These are phyloP conservation scores for Claviceps monticola DNA, from an alignment of 2,329 filamentous ascomycete species.

Conservation along the genomic window DNA sequence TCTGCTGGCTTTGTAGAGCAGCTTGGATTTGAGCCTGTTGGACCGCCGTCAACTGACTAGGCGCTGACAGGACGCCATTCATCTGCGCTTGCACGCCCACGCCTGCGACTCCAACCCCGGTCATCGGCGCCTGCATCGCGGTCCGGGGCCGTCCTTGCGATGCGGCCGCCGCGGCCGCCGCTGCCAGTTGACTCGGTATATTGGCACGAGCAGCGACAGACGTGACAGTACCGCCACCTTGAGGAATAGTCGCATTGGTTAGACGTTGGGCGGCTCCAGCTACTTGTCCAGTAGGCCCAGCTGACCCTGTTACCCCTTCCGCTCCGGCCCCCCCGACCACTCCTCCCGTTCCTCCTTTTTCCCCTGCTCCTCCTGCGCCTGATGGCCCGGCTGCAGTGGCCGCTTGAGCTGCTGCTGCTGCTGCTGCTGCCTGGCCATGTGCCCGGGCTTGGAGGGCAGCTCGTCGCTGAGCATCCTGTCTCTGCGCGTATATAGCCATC, in stretches of 20 bases:
- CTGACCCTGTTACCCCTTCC: slow-evolving; percentile 15
- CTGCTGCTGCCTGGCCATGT: slow-evolving; percentile 25
- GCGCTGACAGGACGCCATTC: slow-evolving; percentile 35
- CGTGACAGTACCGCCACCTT: slow-evolving; percentile 15
- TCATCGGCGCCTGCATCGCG: slow-evolving; percentile 38
- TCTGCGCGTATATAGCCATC: slow-evolving; percentile 39
- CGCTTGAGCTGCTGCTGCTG: slow-evolving; percentile 18
- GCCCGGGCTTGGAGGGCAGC: slow-evolving; percentile 33
- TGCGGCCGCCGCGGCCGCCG: slow-evolving; percentile 26
- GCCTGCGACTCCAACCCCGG: slow-evolving; percentile 32
- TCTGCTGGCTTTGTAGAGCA: slow-evolving; percentile 38
- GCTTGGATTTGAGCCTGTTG: slow-evolving; percentile 56
- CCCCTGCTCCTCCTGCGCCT: neutral
- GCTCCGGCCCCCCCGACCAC: slow-evolving; percentile 14
- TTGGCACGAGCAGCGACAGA: slow-evolving; percentile 20
- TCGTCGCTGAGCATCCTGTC: slow-evolving; percentile 46
- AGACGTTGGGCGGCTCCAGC: slow-evolving; percentile 17
- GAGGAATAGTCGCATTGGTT: slow-evolving; percentile 14
- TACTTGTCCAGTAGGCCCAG: neutral
- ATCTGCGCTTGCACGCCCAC: slow-evolving; percentile 34
- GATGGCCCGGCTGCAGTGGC: slow-evolving; percentile 24
- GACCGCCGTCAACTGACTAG: slow-evolving; percentile 48
- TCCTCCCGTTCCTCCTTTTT: neutral
- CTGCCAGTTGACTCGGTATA: slow-evolving; percentile 30
- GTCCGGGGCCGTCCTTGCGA: slow-evolving; percentile 35